phyloP scores from a whole-genome alignment of 1,284 basidiomycete genomes.

The Tetrapyrgos nigripes region DNA sequence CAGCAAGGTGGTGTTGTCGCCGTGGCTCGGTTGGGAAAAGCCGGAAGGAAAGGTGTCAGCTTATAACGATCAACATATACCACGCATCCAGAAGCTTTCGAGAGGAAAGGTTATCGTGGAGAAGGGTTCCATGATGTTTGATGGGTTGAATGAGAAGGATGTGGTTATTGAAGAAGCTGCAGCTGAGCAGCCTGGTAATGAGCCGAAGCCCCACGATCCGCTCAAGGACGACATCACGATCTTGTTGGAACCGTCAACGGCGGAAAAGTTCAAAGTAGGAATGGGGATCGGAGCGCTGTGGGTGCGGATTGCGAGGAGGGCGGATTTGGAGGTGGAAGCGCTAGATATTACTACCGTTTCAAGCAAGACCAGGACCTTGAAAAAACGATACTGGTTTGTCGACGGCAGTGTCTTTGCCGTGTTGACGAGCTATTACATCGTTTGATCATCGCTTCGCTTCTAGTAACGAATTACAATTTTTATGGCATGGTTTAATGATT shows the following conservation, averaged over 20 bases:
- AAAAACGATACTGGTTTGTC: too few species aligned
- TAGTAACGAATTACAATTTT: too few species aligned
- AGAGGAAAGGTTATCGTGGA: constrained; percentile 45
- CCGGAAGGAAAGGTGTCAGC: constrained; percentile 44
- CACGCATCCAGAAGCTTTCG: constrained; percentile 48
- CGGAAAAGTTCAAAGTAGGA: constrained; percentile 52
- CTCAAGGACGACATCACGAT: constrained; percentile 60
- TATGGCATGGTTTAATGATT: too few species aligned
- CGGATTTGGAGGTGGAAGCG: constrained; percentile 36
- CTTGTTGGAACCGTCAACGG: constrained; percentile 52
- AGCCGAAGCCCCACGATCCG: constrained; percentile 45
- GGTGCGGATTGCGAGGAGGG: constrained; percentile 60
- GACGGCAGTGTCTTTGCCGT: too few species aligned
- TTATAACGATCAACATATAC: too few species aligned
- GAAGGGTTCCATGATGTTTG: constrained; percentile 1
- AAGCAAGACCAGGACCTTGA: too few species aligned
- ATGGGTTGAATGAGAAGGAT: constrained; percentile 7
- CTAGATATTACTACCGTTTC: too few species aligned
- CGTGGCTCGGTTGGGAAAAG: constrained; percentile 52
- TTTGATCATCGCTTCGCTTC: too few species aligned
- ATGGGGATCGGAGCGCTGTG: constrained; percentile 66
- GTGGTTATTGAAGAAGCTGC: constrained; percentile 3
- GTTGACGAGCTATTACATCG: too few species aligned
- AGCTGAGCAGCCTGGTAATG: background rate
- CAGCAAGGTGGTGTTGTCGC: constrained; percentile 55